A percentile compares a stretch with the other conserved stretches of the same genome.
Conservation (phyloP, 805 yeast species). For the Blastobotrys mokoenaii region DNA sequence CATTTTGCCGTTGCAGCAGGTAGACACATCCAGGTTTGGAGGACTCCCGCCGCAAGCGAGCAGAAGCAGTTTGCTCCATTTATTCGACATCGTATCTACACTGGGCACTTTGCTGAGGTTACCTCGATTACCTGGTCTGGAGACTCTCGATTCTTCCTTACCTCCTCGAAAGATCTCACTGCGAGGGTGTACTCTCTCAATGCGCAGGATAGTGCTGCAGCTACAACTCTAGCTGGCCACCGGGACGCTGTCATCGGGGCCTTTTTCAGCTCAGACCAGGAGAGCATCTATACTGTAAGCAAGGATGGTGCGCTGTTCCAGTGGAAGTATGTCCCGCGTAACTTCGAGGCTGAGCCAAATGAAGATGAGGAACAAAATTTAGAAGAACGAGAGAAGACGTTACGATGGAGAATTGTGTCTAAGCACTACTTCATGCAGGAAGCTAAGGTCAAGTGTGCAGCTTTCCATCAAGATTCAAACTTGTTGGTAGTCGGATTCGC, state of each 20-base stretch:
- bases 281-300: slow-evolving; percentile 80
- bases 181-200: slow-evolving; percentile 74
- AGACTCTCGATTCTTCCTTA: slow-evolving; percentile 80
- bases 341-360: slow-evolving; percentile 5
- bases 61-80: slow-evolving; percentile 96
- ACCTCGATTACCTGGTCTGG: slow-evolving; percentile 77
- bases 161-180: slow-evolving; percentile 86
- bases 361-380: slow-evolving; percentile 27
- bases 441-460: slow-evolving; percentile 66
- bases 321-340: slow-evolving; percentile 74
- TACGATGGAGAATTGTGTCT: slow-evolving; percentile 74
- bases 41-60: slow-evolving; percentile 69
- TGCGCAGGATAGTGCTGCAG: slow-evolving; percentile 62
- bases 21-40: slow-evolving; percentile 85
- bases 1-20: slow-evolving; percentile 81
- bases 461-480: slow-evolving; percentile 68
- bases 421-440: slow-evolving; percentile 70
- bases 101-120: slow-evolving; percentile 87
- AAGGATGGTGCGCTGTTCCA: slow-evolving; percentile 90
- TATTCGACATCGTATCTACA: slow-evolving; percentile 78
- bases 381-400: slow-evolving; percentile 26
- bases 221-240: slow-evolving; percentile 86
- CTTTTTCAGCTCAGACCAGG: slow-evolving; percentile 81
- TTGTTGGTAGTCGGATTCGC: slow-evolving; percentile 81
- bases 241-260: slow-evolving; percentile 82